Percentiles rank a stretch among this genome's conserved stretches.
Conservation (phyloP, 495 filamentous ascomycete genomes). For the Hypoxylon subgilvum region DNA sequence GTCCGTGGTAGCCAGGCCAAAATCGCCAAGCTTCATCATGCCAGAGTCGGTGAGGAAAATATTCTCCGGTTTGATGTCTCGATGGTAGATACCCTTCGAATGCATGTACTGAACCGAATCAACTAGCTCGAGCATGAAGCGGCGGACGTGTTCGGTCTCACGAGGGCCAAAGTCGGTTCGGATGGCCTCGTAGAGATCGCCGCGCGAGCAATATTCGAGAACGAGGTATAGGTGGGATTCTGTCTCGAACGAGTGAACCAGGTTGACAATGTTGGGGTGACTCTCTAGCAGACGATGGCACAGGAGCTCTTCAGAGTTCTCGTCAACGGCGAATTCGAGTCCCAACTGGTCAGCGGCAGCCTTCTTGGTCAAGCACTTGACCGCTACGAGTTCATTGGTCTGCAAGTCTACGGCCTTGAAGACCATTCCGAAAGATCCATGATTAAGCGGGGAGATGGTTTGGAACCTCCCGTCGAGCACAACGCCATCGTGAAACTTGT, state of each 20-base stretch:
- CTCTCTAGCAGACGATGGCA: conserved; percentile 77
- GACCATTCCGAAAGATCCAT: conserved; percentile 98
- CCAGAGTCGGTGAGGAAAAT: conserved; percentile 90
- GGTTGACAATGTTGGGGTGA: conserved; percentile 93
- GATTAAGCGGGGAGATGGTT: conserved; percentile 91
- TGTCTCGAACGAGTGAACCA: conserved; percentile 91
- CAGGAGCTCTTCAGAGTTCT: conserved; percentile 84
- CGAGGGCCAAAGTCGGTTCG: conserved; percentile 82
- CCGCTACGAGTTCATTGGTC: conserved; percentile 80
- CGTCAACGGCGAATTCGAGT: conserved; percentile 69
- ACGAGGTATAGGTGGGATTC: conserved; percentile 88
- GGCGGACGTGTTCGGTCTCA: conserved; percentile 93
- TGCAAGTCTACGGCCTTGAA: conserved; percentile 82
- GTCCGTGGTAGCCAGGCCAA: conserved; percentile 87
- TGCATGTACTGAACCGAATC: conserved; percentile 92
- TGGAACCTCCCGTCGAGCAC: conserved; percentile 85
- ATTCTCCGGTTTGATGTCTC: conserved; percentile 99
- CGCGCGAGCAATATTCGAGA: conserved; percentile 93
- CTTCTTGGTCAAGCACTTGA: conserved; percentile 91
- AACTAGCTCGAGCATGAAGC: conserved; percentile 94
- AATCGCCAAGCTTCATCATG: conserved; percentile 94
- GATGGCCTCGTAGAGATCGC: conserved; percentile 97
- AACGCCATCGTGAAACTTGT: conserved; percentile 73
- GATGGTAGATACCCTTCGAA: conserved; percentile 87
- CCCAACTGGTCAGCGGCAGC: conserved; percentile 59